Conservation (phyloP, 208 protist species). For the Crithidia thermophila region DNA sequence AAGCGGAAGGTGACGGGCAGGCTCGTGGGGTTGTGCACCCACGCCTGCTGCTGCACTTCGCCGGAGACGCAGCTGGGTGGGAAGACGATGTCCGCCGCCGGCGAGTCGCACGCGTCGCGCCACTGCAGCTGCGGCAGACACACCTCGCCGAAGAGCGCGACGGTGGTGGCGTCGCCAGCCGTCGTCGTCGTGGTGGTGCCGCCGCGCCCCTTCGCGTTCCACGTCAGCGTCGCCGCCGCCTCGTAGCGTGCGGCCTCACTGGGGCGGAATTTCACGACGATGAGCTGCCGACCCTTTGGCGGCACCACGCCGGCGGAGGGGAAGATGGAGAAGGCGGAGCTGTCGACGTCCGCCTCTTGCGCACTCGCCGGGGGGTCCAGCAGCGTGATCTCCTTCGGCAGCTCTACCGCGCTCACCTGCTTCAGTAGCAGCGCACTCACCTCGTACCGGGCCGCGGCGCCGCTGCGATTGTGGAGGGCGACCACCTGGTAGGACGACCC, state of each 20-base stretch:
- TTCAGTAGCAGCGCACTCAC: slow-evolving; percentile 38
- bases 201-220: slow-evolving; percentile 41
- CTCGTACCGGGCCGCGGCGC: slow-evolving; percentile 56
- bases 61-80: slow-evolving; percentile 81
- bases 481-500: slow-evolving; percentile 60
- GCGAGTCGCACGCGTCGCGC: slow-evolving; percentile 31
- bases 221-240: slow-evolving; percentile 40
- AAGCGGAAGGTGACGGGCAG: slow-evolving; percentile 72
- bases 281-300: slow-evolving; percentile 39
- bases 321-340: slow-evolving; percentile 51
- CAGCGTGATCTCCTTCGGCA: slow-evolving; percentile 12
- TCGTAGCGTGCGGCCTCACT: slow-evolving; percentile 44
- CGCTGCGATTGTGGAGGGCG: slow-evolving; percentile 62
- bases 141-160: slow-evolving; percentile 65
- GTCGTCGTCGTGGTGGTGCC: not conserved
- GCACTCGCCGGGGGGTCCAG: not conserved
- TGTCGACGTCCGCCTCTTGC: slow-evolving; percentile 22
- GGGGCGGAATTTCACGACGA: slow-evolving; percentile 73
- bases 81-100: slow-evolving; percentile 52
- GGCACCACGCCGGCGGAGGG: slow-evolving; percentile 63
- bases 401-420: slow-evolving; percentile 49
- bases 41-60: slow-evolving; percentile 39
- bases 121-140: slow-evolving; percentile 48
- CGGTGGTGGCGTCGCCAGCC: slow-evolving; percentile 27
- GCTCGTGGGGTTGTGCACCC: slow-evolving; percentile 79